These are phyloP conservation scores for Atkinsonella hypoxylon DNA, from an alignment of 2,329 filamentous ascomycete genomes.

Conservation along the genomic window DNA sequence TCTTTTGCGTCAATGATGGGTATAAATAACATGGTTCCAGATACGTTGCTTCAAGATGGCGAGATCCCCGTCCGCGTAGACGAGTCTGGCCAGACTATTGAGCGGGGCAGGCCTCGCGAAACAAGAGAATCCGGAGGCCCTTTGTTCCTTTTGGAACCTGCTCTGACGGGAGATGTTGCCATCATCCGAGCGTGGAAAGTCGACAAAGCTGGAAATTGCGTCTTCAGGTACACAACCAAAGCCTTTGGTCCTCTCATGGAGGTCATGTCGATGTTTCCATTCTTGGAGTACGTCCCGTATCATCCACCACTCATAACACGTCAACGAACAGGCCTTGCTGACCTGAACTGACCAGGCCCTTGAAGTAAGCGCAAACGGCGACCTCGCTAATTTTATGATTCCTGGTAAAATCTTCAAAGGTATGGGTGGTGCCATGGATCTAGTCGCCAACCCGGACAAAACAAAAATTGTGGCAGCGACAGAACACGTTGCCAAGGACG, in stretches of 20 bases:
- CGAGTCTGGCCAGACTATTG: constrained; percentile 45
- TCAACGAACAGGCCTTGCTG: constrained; percentile 5
- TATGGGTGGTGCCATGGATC: constrained; percentile 70
- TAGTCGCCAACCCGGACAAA: constrained; percentile 57
- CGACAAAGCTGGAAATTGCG: constrained; percentile 65
- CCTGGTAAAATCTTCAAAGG: constrained; percentile 81
- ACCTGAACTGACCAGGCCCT: constrained; percentile 36
- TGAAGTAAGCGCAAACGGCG: constrained; percentile 67
- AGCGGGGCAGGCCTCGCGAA: constrained; percentile 55
- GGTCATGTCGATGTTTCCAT: constrained; percentile 78
- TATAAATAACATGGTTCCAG: constrained; percentile 16
- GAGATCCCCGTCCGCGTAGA: constrained; percentile 54
- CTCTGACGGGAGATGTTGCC: constrained; percentile 63
- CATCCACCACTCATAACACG: not conserved
- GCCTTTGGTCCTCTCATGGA: constrained; percentile 63
- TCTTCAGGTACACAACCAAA: constrained; percentile 69
- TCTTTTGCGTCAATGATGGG: not conserved
- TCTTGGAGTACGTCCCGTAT: constrained; percentile 41
- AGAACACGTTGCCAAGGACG: constrained; percentile 58
- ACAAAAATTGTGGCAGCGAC: constrained; percentile 64
- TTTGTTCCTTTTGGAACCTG: constrained; percentile 65
- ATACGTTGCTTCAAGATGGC: constrained; percentile 55
- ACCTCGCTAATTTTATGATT: constrained; percentile 84
- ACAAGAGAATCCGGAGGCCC: constrained; percentile 62
- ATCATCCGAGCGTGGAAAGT: constrained; percentile 68